These are phyloP conservation scores for Backusella westeae DNA, from an alignment of 192 early-diverging fungal genomes.

Conservation along the genomic window DNA sequence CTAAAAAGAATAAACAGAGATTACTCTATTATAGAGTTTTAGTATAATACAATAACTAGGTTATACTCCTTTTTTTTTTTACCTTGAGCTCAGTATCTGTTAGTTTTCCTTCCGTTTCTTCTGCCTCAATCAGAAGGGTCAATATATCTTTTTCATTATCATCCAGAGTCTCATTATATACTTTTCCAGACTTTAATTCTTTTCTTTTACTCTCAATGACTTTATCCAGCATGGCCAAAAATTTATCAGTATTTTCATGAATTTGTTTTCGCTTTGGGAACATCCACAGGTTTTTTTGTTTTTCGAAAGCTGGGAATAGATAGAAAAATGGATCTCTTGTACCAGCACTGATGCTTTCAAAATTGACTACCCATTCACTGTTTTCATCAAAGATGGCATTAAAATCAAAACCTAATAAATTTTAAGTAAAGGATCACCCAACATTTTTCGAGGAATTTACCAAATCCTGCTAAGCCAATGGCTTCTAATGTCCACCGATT, in stretches of 20 bases:
- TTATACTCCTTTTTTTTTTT: neutral
- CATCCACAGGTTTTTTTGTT: neutral
- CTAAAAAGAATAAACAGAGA: conserved; percentile 50
- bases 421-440: neutral
- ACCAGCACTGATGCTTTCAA: conserved; percentile 43
- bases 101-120: neutral
- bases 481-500: conserved; percentile 25
- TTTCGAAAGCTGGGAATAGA: conserved; percentile 53
- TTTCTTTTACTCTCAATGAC: conserved; percentile 15
- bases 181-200: neutral
- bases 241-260: neutral
- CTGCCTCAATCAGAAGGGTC: conserved; percentile 28
- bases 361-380: conserved; percentile 40
- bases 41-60: neutral
- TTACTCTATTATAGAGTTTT: conserved; percentile 9
- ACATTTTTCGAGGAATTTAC: neutral
- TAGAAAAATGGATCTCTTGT: conserved; percentile 49
- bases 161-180: neutral
- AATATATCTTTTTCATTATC: conserved; percentile 30
- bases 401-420: conserved; percentile 44
- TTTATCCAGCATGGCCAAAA: conserved; percentile 6
- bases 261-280: neutral
- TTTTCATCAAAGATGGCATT: conserved; percentile 44
- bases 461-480: conserved; percentile 35
- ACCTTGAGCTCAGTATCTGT: neutral